phyloP scores from a whole-genome alignment of 225 moss, liverwort and hornwort species.

The Neckera pumila region DNA sequence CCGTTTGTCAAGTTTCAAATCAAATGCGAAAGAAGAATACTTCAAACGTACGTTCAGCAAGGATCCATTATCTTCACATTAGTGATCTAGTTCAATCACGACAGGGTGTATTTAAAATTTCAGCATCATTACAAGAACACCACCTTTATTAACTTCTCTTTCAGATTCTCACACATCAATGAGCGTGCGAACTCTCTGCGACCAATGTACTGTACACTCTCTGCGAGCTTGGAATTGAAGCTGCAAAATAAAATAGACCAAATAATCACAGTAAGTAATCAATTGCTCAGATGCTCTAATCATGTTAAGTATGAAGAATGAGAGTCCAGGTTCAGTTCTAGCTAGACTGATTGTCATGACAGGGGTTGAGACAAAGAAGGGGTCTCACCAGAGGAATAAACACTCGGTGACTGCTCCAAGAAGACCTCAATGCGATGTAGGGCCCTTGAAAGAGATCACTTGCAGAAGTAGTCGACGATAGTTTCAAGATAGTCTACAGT shows the following conservation, averaged over 20 bases:
- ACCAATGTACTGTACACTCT: not conserved
- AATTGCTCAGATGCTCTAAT: not conserved
- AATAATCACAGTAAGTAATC: not conserved
- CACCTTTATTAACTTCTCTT: not conserved
- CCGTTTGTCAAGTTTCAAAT: not conserved
- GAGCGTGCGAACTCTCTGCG: not conserved
- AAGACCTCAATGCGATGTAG: not conserved
- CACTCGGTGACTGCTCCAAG: too few relatives aligned
- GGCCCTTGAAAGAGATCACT: not conserved
- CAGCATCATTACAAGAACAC: not conserved
- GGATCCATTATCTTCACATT: not conserved
- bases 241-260: not conserved
- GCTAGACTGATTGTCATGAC: not conserved
- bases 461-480: not conserved
- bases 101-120: not conserved
- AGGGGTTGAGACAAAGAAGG: too few relatives aligned
- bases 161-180: not conserved
- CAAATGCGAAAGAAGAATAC: not conserved
- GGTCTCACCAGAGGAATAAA: not conserved
- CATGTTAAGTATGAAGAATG: not conserved
- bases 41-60: not conserved
- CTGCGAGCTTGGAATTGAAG: not conserved
- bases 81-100: not conserved
- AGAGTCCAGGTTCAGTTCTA: not conserved
- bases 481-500: too few relatives aligned